phyloP scores from a whole-genome alignment of 2,329 filamentous ascomycete genomes.

The Penicillium vulpinum region DNA sequence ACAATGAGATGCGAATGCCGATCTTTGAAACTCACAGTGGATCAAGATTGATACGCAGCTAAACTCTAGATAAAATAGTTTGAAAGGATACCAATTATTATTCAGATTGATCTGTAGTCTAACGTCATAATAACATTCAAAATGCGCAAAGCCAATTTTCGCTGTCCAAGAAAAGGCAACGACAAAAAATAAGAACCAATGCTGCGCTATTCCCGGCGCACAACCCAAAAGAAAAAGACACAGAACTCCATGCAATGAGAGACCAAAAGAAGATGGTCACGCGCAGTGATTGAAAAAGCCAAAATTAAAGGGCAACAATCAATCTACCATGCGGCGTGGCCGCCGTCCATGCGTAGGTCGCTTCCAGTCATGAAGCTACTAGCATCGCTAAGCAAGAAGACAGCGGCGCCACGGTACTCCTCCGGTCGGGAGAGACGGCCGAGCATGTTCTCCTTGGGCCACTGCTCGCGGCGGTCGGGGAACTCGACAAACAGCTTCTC shows the following conservation, averaged over 20 bases:
- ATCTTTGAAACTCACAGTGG: constrained; percentile 20
- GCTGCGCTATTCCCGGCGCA: constrained; percentile 5
- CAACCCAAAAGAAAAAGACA: background rate
- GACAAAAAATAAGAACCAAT: background rate
- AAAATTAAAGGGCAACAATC: constrained; percentile 4
- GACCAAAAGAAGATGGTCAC: constrained; percentile 11
- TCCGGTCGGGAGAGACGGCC: constrained; percentile 65
- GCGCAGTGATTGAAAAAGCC: constrained; percentile 8
- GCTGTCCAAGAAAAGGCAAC: constrained; percentile 1
- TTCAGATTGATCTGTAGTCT: constrained; percentile 22
- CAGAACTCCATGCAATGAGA: constrained; percentile 26
- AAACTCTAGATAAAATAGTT: background rate
- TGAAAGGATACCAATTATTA: constrained; percentile 2
- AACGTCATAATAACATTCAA: constrained; percentile 9
- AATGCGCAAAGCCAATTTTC: background rate
- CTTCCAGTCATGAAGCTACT: constrained; percentile 58
- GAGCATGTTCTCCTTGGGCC: constrained; percentile 86
- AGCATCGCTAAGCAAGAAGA: constrained; percentile 51
- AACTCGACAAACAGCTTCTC: constrained; percentile 56
- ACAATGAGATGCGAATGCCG: constrained; percentile 1
- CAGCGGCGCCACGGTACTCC: constrained; percentile 63
- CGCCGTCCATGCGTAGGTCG: constrained; percentile 57
- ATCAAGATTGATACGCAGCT: constrained; percentile 12
- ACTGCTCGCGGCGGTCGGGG: constrained; percentile 75
- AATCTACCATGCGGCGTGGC: constrained; percentile 54